A percentile compares a stretch with the other conserved stretches of the same genome.
These are phyloP conservation scores for Phoenix dactylifera DNA, from an alignment of 176 grass and related monocot species.

Conservation along the genomic window DNA sequence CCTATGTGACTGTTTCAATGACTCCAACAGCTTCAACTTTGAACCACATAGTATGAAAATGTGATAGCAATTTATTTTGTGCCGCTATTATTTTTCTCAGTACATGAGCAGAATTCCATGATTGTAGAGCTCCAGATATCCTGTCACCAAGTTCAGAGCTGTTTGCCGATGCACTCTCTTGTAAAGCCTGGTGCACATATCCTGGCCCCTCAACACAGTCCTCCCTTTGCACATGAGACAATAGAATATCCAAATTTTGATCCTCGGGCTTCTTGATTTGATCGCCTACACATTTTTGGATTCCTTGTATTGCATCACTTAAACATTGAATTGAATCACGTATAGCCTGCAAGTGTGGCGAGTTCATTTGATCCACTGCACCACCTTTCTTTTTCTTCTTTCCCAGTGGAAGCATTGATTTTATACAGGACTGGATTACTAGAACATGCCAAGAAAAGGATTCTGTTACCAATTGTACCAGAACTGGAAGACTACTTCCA, in stretches of 20 bases:
- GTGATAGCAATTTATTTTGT: conserved; percentile 30
- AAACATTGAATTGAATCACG: conserved; percentile 52
- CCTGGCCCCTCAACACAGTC: conserved; percentile 34
- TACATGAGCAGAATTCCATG: conserved; percentile 43
- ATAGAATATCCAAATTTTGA: conserved; percentile 46
- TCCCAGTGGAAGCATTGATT: conserved; percentile 49
- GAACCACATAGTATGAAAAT: conserved; percentile 44
- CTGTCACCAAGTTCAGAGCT: conserved; percentile 42
- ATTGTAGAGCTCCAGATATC: conserved; percentile 45
- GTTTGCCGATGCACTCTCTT: conserved; percentile 32
- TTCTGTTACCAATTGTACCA: conserved; percentile 67
- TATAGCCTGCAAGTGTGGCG: conserved; percentile 47
- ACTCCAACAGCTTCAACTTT: conserved; percentile 52
- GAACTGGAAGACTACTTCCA: conserved; percentile 52
- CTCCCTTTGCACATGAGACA: conserved; percentile 45
- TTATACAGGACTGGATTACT: conserved; percentile 64
- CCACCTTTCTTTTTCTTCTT: conserved; percentile 92
- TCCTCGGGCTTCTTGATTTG: conserved; percentile 49
- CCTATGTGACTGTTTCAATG: conserved; percentile 18
- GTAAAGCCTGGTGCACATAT: conserved; percentile 32
- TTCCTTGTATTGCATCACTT: conserved; percentile 24
- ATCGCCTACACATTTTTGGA: conserved; percentile 54
- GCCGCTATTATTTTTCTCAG: conserved; percentile 48
- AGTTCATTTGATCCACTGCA: conserved; percentile 34
- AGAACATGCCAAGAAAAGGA: conserved; percentile 81